These are phyloP conservation scores for Aspergillus bridgeri DNA, from an alignment of 495 filamentous ascomycete genomes.

Conservation along the genomic window DNA sequence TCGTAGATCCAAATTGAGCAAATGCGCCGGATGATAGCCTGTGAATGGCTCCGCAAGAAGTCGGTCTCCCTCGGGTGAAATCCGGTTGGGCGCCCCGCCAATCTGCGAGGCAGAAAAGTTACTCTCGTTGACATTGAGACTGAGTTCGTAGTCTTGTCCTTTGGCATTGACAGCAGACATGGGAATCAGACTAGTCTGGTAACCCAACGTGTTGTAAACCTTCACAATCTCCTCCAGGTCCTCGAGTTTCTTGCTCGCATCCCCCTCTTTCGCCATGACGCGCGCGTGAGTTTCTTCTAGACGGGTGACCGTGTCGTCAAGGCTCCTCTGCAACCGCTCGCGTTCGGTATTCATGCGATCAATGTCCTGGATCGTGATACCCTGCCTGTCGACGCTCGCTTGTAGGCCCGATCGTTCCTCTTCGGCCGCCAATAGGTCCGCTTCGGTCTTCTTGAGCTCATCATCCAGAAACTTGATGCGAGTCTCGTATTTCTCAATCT, in stretches of 20 bases:
- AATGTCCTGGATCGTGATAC: conserved; percentile 94
- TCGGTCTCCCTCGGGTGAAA: conserved; percentile 54
- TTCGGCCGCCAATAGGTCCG: conserved; percentile 75
- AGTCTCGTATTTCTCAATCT: conserved; percentile 76
- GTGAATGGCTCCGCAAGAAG: conserved; percentile 75
- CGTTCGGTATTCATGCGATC: conserved; percentile 97
- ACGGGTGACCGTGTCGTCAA: conserved; percentile 67
- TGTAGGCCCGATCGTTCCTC: conserved; percentile 77
- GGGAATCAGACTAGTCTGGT: conserved; percentile 88
- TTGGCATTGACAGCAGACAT: conserved; percentile 79
- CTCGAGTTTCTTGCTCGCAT: conserved; percentile 78
- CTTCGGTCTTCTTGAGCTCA: conserved; percentile 72
- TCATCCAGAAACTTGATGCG: conserved; percentile 73
- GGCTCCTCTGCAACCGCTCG: conserved; percentile 80
- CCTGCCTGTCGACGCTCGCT: conserved; percentile 81
- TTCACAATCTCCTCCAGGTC: conserved; percentile 84
- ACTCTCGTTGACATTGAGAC: conserved; percentile 68
- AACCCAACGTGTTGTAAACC: conserved; percentile 87
- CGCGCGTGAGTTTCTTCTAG: conserved; percentile 80
- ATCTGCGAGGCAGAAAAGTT: conserved; percentile 75
- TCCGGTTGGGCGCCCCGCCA: conserved; percentile 50
- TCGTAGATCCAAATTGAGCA: conserved; percentile 82
- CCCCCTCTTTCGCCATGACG: conserved; percentile 76
- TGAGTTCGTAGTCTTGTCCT: conserved; percentile 77
- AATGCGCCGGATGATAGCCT: conserved; percentile 83